Conservation (phyloP, 805 yeast species). For the Wickerhamiella slavikovae region DNA sequence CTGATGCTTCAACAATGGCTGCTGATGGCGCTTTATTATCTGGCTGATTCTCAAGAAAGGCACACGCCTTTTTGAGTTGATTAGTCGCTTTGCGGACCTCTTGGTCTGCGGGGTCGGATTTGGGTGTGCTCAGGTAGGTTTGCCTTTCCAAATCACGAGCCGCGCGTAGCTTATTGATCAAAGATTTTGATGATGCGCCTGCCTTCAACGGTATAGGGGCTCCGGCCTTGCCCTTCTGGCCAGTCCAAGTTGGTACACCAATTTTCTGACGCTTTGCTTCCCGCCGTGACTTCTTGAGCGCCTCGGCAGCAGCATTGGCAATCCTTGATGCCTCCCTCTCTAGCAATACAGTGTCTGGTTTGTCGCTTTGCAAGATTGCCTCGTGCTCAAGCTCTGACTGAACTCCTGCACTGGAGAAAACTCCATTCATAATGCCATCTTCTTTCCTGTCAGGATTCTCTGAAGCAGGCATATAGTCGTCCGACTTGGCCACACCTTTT, state of each 20-base stretch:
- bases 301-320: conserved; percentile 40
- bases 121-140: no score
- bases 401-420: conserved; percentile 51
- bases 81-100: no score
- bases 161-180: conserved; percentile 11
- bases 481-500: conserved; percentile 7
- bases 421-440: conserved; percentile 47
- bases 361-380: conserved; percentile 36
- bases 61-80: conserved; percentile 20
- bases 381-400: conserved; percentile 68
- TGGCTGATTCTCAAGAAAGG: conserved; percentile 20
- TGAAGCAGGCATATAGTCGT: conserved; percentile 34
- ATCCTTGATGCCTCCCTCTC: conserved; percentile 43
- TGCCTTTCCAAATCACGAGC: no score
- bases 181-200: conserved; percentile 25
- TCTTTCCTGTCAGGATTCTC: conserved; percentile 22
- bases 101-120: no score
- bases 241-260: conserved; percentile 95
- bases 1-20: conserved; percentile 23
- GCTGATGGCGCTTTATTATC: conserved; percentile 28
- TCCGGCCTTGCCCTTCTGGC: conserved; percentile 75
- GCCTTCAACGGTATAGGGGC: conserved; percentile 27
- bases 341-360: conserved; percentile 32
- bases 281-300: conserved; percentile 36
- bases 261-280: conserved; percentile 27